Evolutionary conservation across 805 yeast genomes (phyloP), one percentile per base, ranked within the genome.

Genomic region (Jamesozyma spencerorum): DNA sequence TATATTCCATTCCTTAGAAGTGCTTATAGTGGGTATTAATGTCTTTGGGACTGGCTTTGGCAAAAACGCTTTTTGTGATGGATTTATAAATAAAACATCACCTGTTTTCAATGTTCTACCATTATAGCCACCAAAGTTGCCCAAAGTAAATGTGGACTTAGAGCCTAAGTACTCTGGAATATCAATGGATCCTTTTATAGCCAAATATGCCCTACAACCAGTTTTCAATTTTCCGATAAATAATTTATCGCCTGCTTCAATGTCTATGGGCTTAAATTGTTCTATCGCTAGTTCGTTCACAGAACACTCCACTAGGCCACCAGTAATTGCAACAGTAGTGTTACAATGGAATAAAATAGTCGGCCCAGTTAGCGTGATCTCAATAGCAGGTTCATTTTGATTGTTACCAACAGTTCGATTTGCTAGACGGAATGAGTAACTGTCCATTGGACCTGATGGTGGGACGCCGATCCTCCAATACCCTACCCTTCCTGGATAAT

Each of bases 401-500:
- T 80, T 75, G 63, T 90, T 92, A 45, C 97, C 97, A 34, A 90
- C 97, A 54, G 85, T 77, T 57, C 83, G 70, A 68, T 90, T 90
- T 17, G 95, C 96, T 47, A 85, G 61, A 54, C 96, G 73, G 69
- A 88, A 88, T 4, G 97, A 79, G 54, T 80, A 88, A 45, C 79
- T 75, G 64, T 90, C 98, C 97, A 90, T 92, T 44, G 97, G 96
- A 35, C 98, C 98, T 31, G 95, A 85, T 6, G 97, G 97, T 19
- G 98, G 98, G 41, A 90, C 97, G 60, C 98, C 98, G 41, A 66
- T 59, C 53, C 69, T 63, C 71, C 71, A 67, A 45, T 72, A 60
- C n/a, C 86, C 81, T 40, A 70, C 70, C 68, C 98, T 80, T 39
- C 94, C 95, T 14, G 95, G 94, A 62, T 79, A 92, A 63, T 92